Conservation (phyloP, 176 grass and related monocot species). For the Zoysia pacifica region DNA sequence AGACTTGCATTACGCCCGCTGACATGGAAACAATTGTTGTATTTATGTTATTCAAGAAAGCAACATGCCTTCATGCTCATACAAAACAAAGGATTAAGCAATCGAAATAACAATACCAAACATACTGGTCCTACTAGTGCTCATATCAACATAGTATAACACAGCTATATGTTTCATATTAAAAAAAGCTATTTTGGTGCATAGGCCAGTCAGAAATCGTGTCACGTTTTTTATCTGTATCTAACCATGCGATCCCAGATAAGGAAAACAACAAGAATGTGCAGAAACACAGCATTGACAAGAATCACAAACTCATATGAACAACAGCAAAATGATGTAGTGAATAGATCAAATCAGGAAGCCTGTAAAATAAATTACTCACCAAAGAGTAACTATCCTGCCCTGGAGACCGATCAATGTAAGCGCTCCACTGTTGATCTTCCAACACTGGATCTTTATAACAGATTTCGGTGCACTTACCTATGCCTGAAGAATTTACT, state of each 20-base stretch:
- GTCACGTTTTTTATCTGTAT: no score
- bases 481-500: constrained; percentile 57
- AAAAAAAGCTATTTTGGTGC: neutral
- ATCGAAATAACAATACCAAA: constrained; percentile 7
- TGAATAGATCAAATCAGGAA: neutral
- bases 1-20: neutral
- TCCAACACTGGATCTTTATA: constrained; percentile 93
- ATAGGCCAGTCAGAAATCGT: no score
- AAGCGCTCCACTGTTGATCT: constrained; percentile 81
- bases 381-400: constrained; percentile 86
- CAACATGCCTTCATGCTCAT: neutral
- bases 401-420: constrained; percentile 89
- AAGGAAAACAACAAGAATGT: neutral
- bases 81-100: neutral
- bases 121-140: neutral
- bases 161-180: neutral
- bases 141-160: neutral
- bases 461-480: constrained; percentile 87
- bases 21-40: neutral
- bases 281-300: neutral
- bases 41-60: neutral
- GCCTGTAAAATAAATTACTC: constrained; percentile 12
- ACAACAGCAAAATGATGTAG: neutral
- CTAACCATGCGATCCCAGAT: neutral
- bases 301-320: neutral